Conservation (phyloP, 352 stramenopile species). For the Phytophthora pluvialis region DNA sequence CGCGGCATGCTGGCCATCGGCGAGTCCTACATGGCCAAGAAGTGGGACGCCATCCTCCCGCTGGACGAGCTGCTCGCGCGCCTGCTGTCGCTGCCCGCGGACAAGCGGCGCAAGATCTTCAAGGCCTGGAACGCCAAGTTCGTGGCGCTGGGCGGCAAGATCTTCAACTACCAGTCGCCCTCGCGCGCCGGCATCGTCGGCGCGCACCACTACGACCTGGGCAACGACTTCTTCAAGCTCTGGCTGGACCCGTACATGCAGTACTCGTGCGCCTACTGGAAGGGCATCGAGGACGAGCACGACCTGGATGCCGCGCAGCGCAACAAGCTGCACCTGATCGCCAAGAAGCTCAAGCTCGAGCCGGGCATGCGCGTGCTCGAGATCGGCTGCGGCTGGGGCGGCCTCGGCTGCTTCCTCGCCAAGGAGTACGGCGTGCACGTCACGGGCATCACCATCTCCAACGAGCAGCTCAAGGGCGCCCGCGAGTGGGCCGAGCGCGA, state of each 20-base stretch:
- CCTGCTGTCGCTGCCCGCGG: constrained; percentile 67
- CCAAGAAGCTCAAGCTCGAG: constrained; percentile 87
- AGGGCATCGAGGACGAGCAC: constrained; percentile 70
- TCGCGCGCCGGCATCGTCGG: constrained; percentile 84
- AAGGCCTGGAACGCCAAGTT: constrained; percentile 90
- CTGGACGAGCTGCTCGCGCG: constrained; percentile 81
- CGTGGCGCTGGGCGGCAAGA: constrained; percentile 69
- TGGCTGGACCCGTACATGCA: constrained; percentile 90
- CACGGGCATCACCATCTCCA: constrained; percentile 91
- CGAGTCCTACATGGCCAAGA: constrained; percentile 90
- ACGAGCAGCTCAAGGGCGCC: constrained; percentile 90
- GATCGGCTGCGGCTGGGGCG: constrained; percentile 91
- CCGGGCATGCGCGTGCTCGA: constrained; percentile 87
- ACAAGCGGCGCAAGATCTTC: constrained; percentile 85
- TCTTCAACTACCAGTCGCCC: constrained; percentile 91
- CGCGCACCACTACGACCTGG: constrained; percentile 88
- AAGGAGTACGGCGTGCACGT: constrained; percentile 89
- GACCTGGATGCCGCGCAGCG: constrained; percentile 85
- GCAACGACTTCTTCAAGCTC: constrained; percentile 91
- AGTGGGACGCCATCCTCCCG: constrained; percentile 85
- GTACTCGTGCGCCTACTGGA: constrained; percentile 89
- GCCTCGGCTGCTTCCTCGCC: constrained; percentile 87
- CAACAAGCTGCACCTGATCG: constrained; percentile 90
- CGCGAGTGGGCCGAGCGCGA: constrained; percentile 79
- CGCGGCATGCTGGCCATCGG: constrained; percentile 86